Percentiles rank a stretch among this genome's conserved stretches.
Conservation (phyloP, 495 filamentous ascomycete genomes). For the Aspergillus leporis region DNA sequence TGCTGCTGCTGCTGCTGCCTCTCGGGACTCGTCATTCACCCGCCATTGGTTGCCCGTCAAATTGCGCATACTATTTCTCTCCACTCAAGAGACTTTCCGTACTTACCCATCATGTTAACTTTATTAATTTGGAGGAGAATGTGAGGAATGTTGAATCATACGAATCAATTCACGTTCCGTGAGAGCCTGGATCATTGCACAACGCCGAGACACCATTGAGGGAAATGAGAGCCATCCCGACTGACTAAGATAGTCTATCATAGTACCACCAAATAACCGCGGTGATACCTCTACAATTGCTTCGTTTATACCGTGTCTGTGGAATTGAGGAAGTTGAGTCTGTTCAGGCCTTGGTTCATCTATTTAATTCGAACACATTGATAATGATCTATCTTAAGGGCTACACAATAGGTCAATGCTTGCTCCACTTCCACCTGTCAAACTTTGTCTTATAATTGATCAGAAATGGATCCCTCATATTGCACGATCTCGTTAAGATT, state of each 20-base stretch:
- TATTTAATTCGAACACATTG: too few species aligned
- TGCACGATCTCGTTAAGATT: not conserved
- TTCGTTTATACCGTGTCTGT: not conserved
- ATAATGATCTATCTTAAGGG: not conserved
- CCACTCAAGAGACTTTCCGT: not conserved
- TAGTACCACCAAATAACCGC: not conserved
- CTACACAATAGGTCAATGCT: not conserved
- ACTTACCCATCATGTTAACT: not conserved
- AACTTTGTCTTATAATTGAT: not conserved
- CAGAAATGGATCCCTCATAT: not conserved
- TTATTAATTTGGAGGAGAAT: not conserved
- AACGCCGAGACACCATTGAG: not conserved
- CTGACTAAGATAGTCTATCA: not conserved
- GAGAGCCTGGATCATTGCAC: not conserved
- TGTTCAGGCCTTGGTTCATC: not conserved
- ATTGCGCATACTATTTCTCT: not conserved
- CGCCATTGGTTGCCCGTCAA: not conserved
- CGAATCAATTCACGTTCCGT: not conserved
- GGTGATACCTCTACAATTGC: not conserved
- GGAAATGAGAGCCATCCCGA: not conserved
- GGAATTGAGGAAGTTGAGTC: not conserved
- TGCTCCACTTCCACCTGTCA: not conserved
- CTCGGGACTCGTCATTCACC: not conserved
- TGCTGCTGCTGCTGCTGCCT: not conserved
- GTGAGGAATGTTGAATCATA: too few species aligned